A percentile compares a stretch with the other conserved stretches of the same genome.
phyloP scores from a whole-genome alignment of 139 green algal genomes.

The Chlorella sp. region DNA sequence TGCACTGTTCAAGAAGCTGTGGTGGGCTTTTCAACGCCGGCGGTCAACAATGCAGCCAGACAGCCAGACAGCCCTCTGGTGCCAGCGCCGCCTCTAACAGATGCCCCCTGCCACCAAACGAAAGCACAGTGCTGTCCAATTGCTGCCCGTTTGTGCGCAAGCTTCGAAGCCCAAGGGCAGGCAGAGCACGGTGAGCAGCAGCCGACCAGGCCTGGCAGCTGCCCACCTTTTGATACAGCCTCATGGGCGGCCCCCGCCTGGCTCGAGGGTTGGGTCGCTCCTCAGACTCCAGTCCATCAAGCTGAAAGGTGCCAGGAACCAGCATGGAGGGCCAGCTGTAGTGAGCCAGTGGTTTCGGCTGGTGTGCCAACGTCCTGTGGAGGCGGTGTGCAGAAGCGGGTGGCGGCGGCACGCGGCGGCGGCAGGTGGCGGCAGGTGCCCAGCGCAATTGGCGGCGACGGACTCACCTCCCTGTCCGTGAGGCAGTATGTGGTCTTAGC shows the following conservation, averaged over 20 bases:
- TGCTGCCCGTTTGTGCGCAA: too few relatives aligned
- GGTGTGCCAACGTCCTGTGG: background rate
- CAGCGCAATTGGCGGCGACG: background rate
- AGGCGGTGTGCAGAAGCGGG: background rate
- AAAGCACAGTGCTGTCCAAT: too few relatives aligned
- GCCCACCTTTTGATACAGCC: constrained; percentile 1
- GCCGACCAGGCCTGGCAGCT: background rate
- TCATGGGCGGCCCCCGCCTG: background rate
- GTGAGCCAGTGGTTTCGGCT: too few relatives aligned
- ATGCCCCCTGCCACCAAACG: too few relatives aligned
- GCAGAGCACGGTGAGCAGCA: too few relatives aligned
- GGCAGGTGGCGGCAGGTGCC: background rate
- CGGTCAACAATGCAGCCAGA: too few relatives aligned
- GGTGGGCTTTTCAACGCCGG: too few relatives aligned
- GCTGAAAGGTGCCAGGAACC: background rate
- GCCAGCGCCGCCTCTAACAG: too few relatives aligned
- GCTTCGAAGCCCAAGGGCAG: too few relatives aligned
- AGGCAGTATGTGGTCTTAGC: constrained; percentile 6
- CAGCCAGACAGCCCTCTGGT: too few relatives aligned
- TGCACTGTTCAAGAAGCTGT: too few relatives aligned
- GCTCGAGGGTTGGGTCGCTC: constrained; percentile 17
- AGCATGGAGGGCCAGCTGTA: background rate
- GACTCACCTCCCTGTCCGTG: constrained; percentile 13
- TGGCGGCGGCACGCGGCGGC: background rate
- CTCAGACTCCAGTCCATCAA: background rate